Evolutionary conservation across 345 rosid species (phyloP).

Genomic region (Pelargonium nanum): DNA sequence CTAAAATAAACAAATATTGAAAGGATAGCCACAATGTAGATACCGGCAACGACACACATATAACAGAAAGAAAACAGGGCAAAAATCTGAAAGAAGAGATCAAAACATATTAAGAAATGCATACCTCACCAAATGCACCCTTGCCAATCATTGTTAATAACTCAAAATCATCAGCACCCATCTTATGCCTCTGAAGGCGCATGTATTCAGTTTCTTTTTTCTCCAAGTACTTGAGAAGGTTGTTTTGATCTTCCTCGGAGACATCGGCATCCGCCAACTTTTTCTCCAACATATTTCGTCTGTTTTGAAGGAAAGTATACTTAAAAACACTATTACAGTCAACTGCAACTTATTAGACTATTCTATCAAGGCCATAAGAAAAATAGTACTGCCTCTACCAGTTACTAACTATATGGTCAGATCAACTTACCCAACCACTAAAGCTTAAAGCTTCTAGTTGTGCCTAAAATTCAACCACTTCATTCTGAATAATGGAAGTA

Average conservation of each 20-base stretch:
- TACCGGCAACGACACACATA: too few species aligned
- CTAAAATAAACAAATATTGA: too few species aligned
- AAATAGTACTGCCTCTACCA: not conserved
- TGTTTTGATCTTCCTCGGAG: slow-evolving; percentile 90
- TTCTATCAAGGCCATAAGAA: too few species aligned
- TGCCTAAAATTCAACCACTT: not conserved
- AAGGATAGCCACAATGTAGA: not conserved
- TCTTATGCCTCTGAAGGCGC: slow-evolving; percentile 92
- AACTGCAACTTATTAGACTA: not conserved
- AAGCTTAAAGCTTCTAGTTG: too few species aligned
- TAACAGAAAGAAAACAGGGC: not conserved
- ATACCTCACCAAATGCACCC: slow-evolving; percentile 24
- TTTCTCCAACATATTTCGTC: slow-evolving; percentile 65
- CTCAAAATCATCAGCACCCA: slow-evolving; percentile 91
- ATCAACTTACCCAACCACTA: not conserved
- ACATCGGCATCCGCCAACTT: slow-evolving; percentile 95
- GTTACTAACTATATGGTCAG: too few species aligned
- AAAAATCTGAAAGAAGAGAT: not conserved
- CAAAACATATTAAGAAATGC: not conserved
- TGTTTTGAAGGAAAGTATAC: slow-evolving; percentile 2
- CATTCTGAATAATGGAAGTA: not conserved
- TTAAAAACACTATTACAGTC: not conserved
- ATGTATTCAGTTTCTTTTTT: slow-evolving; percentile 92
- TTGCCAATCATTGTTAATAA: slow-evolving; percentile 19
- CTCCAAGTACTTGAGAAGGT: slow-evolving; percentile 83